These are phyloP conservation scores for Phlebiopsis flavidoalba DNA, from an alignment of 768 basidiomycete genomes.

Conservation along the genomic window DNA sequence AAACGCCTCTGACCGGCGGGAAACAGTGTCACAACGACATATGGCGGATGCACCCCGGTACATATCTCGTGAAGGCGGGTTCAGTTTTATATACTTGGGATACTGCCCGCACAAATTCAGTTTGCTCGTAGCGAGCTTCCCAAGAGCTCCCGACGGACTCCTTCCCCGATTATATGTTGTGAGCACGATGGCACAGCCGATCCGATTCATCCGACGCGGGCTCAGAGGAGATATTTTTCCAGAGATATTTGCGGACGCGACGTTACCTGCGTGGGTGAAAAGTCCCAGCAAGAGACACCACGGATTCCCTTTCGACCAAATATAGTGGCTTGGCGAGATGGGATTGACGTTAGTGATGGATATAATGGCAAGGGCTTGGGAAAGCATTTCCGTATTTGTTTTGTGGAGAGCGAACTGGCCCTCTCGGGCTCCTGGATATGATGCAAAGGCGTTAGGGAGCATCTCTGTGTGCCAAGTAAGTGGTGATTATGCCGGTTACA, in stretches of 20 bases:
- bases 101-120: no score
- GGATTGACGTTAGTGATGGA: slow-evolving; percentile 14
- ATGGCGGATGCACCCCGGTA: no score
- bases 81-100: no score
- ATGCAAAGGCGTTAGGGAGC: slow-evolving; percentile 14
- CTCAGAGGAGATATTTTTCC: neutral
- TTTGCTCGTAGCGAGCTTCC: no score
- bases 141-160: no score
- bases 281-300: neutral
- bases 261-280: slow-evolving; percentile 9
- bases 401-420: slow-evolving; percentile 13
- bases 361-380: slow-evolving; percentile 10
- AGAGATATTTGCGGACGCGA: slow-evolving; percentile 14
- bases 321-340: slow-evolving; percentile 17
- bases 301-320: slow-evolving; percentile 8
- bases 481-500: slow-evolving; percentile 16
- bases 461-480: slow-evolving; percentile 12
- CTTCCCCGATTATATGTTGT: slow-evolving; percentile 17
- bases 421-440: neutral
- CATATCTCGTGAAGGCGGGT: slow-evolving; percentile 16
- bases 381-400: slow-evolving; percentile 4
- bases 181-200: slow-evolving; percentile 14
- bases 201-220: neutral
- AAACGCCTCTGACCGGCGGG: slow-evolving; percentile 2
- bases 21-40: slow-evolving; percentile 5